phyloP scores from a whole-genome alignment of 2,329 filamentous ascomycete species.

The Lithohypha guttulata region DNA sequence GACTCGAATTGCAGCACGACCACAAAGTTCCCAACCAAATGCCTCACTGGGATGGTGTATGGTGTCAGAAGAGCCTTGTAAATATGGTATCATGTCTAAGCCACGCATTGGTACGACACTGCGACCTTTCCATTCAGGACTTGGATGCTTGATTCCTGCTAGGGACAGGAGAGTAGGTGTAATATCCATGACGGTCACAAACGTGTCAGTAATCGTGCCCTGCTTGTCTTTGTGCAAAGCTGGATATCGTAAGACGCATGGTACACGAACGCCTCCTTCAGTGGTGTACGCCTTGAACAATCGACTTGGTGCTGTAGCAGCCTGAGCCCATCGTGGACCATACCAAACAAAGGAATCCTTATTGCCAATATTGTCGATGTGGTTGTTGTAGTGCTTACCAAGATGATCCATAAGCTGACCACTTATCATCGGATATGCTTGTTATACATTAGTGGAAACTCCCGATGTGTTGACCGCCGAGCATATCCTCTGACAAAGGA shows the following conservation, averaged over 20 bases:
- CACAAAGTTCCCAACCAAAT: conserved; percentile 48
- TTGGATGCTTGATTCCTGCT: conserved; percentile 39
- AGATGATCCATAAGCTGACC: conserved; percentile 33
- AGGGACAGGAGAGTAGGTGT: conserved; percentile 36
- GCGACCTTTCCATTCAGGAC: conserved; percentile 41
- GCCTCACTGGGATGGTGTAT: conserved; percentile 44
- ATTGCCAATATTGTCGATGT: conserved; percentile 37
- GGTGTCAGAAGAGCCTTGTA: conserved; percentile 25
- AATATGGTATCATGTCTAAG: conserved; percentile 37
- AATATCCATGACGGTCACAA: conserved; percentile 43
- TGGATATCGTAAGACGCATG: conserved; percentile 28
- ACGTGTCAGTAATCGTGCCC: conserved; percentile 23
- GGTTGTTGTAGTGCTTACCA: conserved; percentile 39
- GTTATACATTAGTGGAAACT: too few relatives aligned
- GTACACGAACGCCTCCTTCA: conserved; percentile 29
- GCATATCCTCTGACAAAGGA: too few relatives aligned
- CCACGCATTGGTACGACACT: conserved; percentile 44
- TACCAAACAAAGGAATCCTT: conserved; percentile 41
- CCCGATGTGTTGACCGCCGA: too few relatives aligned
- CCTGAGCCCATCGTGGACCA: conserved; percentile 40
- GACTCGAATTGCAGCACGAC: conserved; percentile 43
- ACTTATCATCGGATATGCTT: conserved; percentile 34
- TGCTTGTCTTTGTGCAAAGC: conserved; percentile 13
- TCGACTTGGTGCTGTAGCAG: conserved; percentile 34
- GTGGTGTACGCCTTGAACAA: conserved; percentile 27